Evolutionary conservation across 1,284 basidiomycete species (phyloP).

Genomic region (Boletellus deceptivus): DNA sequence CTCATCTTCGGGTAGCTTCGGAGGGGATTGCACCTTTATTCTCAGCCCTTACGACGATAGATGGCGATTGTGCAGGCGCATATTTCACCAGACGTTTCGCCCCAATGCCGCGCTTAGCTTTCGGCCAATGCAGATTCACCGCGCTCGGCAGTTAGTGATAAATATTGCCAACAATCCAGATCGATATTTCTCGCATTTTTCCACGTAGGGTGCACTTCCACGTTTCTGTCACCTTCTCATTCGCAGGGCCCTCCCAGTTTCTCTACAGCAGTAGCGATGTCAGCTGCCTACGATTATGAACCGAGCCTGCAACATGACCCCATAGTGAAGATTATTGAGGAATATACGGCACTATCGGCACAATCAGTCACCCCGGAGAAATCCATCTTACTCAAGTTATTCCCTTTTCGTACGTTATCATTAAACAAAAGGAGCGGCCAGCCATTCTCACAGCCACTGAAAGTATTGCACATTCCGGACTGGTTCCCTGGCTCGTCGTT

Average conservation of each 20-base stretch:
- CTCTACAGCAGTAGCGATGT: constrained; percentile 3
- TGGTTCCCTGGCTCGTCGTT: constrained; percentile 22
- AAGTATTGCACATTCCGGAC: constrained; percentile 20
- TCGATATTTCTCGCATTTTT: constrained; percentile 4
- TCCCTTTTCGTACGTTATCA: constrained; percentile 19
- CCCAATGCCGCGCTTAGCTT: constrained; percentile 1
- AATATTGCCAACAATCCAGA: constrained; percentile 8
- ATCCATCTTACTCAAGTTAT: constrained; percentile 11
- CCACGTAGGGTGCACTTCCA: not conserved
- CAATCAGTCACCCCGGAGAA: constrained; percentile 3
- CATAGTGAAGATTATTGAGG: not conserved
- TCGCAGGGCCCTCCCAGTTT: not conserved
- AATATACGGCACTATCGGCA: not conserved
- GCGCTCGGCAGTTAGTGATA: constrained; percentile 9
- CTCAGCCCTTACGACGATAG: constrained; percentile 10
- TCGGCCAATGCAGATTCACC: constrained; percentile 13
- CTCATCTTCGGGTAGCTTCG: constrained; percentile 3
- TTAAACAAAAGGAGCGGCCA: not conserved
- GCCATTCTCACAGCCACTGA: not conserved
- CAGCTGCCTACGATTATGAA: constrained; percentile 19
- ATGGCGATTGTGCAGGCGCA: constrained; percentile 12
- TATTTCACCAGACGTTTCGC: constrained; percentile 12
- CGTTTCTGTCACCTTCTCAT: not conserved
- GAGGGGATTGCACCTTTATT: not conserved
- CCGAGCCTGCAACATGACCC: constrained; percentile 10